These are phyloP conservation scores for Aspergillus brasiliensis DNA, from an alignment of 2,329 filamentous ascomycete genomes.

Conservation along the genomic window DNA sequence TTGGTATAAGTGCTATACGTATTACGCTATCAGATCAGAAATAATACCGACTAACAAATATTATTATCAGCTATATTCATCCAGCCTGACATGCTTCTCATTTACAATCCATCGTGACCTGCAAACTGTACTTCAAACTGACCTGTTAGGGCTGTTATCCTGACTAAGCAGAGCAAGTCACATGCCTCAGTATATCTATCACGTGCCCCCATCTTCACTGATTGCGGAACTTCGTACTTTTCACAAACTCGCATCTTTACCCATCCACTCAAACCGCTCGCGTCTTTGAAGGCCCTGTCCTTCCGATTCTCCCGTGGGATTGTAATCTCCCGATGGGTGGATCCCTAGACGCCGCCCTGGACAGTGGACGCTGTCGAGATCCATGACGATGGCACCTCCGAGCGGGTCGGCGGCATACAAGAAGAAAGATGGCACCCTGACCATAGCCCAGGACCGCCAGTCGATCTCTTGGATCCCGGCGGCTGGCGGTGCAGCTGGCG, in stretches of 20 bases:
- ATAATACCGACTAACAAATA: too few relatives aligned
- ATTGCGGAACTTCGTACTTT: background rate
- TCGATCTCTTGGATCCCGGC: conserved; percentile 80
- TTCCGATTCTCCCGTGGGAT: conserved; percentile 22
- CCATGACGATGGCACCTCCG: conserved; percentile 49
- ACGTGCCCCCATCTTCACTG: background rate
- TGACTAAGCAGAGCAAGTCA: background rate
- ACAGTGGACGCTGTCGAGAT: conserved; percentile 43
- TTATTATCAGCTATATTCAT: background rate
- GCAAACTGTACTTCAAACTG: background rate
- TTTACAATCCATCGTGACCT: background rate
- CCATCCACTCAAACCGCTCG: conserved; percentile 9
- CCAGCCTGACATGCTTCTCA: background rate
- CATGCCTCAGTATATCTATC: background rate
- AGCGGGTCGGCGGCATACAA: conserved; percentile 78
- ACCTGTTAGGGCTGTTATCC: background rate
- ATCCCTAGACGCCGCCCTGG: conserved; percentile 33
- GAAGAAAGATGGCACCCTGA: conserved; percentile 89
- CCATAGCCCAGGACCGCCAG: conserved; percentile 71
- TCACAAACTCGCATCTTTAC: conserved; percentile 11
- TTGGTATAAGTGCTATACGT: too few relatives aligned
- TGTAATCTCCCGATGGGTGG: conserved; percentile 38
- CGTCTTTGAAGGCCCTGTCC: conserved; percentile 21
- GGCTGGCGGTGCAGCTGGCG: conserved; percentile 61
- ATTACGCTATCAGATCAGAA: too few relatives aligned